Evolutionary conservation across 305 asterid genomes (phyloP).

Genomic region (Lippia alba): DNA sequence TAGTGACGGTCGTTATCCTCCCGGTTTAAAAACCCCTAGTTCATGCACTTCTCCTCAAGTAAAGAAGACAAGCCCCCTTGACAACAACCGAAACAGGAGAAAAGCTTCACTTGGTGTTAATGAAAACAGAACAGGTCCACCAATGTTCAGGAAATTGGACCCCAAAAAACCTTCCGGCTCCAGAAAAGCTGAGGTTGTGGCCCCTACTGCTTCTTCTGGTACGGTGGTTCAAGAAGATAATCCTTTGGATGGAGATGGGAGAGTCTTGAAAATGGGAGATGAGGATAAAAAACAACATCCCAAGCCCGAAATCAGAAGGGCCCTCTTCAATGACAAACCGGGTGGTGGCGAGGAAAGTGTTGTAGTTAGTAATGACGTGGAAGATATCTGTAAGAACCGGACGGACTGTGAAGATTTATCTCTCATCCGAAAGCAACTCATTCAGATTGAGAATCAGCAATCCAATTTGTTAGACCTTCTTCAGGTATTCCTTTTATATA

Average conservation of each 20-base stretch:
- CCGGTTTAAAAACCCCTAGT: conserved; percentile 43
- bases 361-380: conserved; percentile 52
- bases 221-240: conserved; percentile 40
- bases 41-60: conserved; percentile 44
- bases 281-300: conserved; percentile 39
- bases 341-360: conserved; percentile 45
- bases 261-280: conserved; percentile 34
- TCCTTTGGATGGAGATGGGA: conserved; percentile 38
- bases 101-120: conserved; percentile 41
- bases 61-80: conserved; percentile 41
- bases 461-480: conserved; percentile 74
- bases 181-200: conserved; percentile 37
- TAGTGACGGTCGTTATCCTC: conserved; percentile 49
- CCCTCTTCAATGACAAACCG: conserved; percentile 52
- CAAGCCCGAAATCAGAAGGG: conserved; percentile 48
- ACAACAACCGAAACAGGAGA: conserved; percentile 45
- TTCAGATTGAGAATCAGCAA: conserved; percentile 87
- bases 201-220: conserved; percentile 35
- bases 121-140: conserved; percentile 57
- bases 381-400: conserved; percentile 45
- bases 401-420: conserved; percentile 69
- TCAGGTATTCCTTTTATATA: conserved; percentile 54
- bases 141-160: conserved; percentile 75
- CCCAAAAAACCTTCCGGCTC: conserved; percentile 49
- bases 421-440: conserved; percentile 71